phyloP scores from a whole-genome alignment of 176 grass and related monocot species.

The Puya raimondii region DNA sequence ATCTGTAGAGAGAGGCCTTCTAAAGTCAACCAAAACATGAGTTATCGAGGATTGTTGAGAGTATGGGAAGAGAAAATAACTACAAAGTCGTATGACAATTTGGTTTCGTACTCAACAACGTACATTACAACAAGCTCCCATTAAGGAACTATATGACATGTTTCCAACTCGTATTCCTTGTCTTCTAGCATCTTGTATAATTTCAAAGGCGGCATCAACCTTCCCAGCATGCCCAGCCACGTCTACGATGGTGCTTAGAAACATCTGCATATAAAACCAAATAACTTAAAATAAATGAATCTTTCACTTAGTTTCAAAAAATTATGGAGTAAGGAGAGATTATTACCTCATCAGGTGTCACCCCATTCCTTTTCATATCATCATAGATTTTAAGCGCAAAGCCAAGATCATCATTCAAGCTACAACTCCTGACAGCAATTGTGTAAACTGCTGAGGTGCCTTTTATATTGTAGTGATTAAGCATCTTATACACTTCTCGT shows the following conservation, averaged over 20 bases:
- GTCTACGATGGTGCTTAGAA: constrained; percentile 93
- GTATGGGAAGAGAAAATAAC: neutral
- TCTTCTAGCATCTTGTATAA: constrained; percentile 76
- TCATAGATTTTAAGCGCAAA: constrained; percentile 89
- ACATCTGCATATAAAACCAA: constrained; percentile 57
- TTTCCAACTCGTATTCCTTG: constrained; percentile 66
- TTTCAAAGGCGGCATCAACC: constrained; percentile 77
- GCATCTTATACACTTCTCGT: constrained; percentile 91
- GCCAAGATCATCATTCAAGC: constrained; percentile 75
- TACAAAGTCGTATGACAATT: neutral
- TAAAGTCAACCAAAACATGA: neutral
- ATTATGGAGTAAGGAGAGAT: constrained; percentile 14
- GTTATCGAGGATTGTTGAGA: neutral
- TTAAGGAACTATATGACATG: constrained; percentile 81
- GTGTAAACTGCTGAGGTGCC: constrained; percentile 93
- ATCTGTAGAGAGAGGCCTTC: too few relatives aligned
- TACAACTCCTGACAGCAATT: constrained; percentile 92
- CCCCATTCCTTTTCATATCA: constrained; percentile 89
- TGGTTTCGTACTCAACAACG: neutral
- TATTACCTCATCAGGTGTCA: constrained; percentile 87
- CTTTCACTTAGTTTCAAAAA: neutral
- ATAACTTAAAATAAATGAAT: too few relatives aligned
- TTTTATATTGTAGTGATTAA: constrained; percentile 75
- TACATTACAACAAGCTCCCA: constrained; percentile 99
- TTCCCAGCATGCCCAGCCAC: constrained; percentile 86